Evolutionary conservation across 2,329 filamentous ascomycete species (phyloP).

Genomic region (Aspergillus sojae): DNA sequence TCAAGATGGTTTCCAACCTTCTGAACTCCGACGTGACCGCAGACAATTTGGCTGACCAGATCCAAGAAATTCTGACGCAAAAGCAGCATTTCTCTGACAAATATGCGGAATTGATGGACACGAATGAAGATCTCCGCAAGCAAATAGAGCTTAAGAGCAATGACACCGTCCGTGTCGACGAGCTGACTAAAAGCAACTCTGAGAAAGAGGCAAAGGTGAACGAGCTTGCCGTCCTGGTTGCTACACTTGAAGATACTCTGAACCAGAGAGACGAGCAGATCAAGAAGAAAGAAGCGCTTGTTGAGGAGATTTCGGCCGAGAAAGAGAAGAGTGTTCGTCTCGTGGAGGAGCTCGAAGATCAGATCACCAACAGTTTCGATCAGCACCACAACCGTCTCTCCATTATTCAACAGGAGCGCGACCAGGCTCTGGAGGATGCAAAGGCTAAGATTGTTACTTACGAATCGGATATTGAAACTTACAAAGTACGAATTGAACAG

Average conservation of each 20-base stretch:
- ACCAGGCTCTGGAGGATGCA: constrained; percentile 76
- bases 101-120: constrained; percentile 44
- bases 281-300: constrained; percentile 48
- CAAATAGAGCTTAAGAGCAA: constrained; percentile 41
- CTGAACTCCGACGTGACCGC: constrained; percentile 55
- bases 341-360: constrained; percentile 94
- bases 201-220: constrained; percentile 57
- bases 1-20: constrained; percentile 58
- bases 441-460: constrained; percentile 64
- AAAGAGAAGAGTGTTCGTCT: constrained; percentile 91
- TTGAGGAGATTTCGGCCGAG: constrained; percentile 58
- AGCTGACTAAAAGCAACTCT: constrained; percentile 42
- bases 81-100: constrained; percentile 47
- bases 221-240: constrained; percentile 55
- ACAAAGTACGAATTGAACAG: constrained; percentile 59
- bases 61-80: constrained; percentile 56
- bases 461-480: constrained; percentile 67
- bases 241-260: constrained; percentile 49
- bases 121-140: constrained; percentile 42
- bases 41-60: constrained; percentile 62
- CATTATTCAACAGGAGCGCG: constrained; percentile 73
- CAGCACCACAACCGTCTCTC: constrained; percentile 92
- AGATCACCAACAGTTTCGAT: constrained; percentile 92
- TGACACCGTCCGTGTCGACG: constrained; percentile 38
- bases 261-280: constrained; percentile 47